phyloP scores from a whole-genome alignment of 2,329 filamentous ascomycete species.

The Stachybotrys chartarum region DNA sequence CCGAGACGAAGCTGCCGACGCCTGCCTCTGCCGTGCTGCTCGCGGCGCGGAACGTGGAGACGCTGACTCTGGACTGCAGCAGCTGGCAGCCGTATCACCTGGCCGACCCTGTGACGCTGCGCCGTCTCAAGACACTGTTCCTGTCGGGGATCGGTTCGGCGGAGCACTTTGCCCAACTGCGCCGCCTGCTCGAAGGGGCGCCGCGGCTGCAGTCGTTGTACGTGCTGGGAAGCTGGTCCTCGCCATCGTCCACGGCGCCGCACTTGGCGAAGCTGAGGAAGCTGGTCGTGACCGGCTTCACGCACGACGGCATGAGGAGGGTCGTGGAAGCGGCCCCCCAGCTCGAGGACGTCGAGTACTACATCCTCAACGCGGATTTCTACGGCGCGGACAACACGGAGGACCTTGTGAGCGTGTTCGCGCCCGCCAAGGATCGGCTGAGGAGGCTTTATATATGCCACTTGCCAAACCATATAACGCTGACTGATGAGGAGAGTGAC shows the following conservation, averaged over 20 bases:
- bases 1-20: neutral
- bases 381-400: neutral
- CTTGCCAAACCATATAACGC: no score
- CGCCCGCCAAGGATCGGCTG: neutral
- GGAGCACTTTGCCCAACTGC: neutral
- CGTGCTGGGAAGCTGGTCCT: neutral
- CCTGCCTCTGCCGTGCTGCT: neutral
- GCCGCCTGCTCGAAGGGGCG: neutral
- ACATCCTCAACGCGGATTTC: neutral
- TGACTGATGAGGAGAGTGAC: no score
- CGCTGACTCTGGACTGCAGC: neutral
- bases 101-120: neutral
- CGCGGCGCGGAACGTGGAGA: neutral
- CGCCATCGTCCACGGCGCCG: neutral
- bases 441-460: neutral
- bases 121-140: neutral
- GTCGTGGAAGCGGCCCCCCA: neutral
- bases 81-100: neutral
- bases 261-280: neutral
- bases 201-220: neutral
- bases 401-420: neutral
- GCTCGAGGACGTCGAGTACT: neutral
- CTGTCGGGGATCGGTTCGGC: neutral
- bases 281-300: neutral
- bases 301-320: neutral